These are phyloP conservation scores for Aspergillus terreus DNA, from an alignment of 2,329 filamentous ascomycete genomes.

Conservation along the genomic window DNA sequence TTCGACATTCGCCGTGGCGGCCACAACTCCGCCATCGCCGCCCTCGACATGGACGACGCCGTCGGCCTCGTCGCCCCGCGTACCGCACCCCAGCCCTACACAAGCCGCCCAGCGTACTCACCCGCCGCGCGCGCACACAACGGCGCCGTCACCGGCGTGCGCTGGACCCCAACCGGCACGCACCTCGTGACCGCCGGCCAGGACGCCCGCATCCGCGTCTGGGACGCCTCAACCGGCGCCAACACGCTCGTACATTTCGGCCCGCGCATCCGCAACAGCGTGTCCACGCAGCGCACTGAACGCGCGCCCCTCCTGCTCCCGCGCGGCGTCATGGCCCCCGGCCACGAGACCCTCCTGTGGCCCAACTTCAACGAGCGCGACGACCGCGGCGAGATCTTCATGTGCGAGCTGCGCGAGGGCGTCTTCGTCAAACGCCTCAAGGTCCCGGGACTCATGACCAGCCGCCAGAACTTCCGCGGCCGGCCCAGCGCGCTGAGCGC, in stretches of 20 bases:
- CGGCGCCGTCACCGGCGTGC: constrained; percentile 77
- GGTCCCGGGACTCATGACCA: constrained; percentile 54
- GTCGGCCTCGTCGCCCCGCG: constrained; percentile 56
- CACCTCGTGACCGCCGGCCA: constrained; percentile 78
- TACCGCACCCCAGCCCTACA: constrained; percentile 25
- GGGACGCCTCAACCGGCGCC: constrained; percentile 74
- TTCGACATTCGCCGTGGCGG: constrained; percentile 80
- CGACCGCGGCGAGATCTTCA: constrained; percentile 65
- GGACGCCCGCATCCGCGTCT: constrained; percentile 80
- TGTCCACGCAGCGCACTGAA: constrained; percentile 55
- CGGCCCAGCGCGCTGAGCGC: constrained; percentile 46
- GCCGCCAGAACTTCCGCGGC: constrained; percentile 32
- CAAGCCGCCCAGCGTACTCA: constrained; percentile 40
- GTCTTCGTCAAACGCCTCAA: constrained; percentile 67
- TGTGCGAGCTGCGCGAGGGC: constrained; percentile 76
- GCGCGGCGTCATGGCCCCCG: constrained; percentile 51
- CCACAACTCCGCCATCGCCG: constrained; percentile 65
- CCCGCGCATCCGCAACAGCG: constrained; percentile 70
- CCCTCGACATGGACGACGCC: constrained; percentile 80
- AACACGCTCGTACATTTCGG: constrained; percentile 90
- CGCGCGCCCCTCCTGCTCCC: constrained; percentile 63
- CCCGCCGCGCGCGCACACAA: constrained; percentile 63
- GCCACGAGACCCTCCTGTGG: constrained; percentile 70
- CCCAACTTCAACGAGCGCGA: constrained; percentile 70
- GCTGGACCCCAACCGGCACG: constrained; percentile 76